Conservation (phyloP, 768 basidiomycete species). For the Leccinellum rugosiceps region DNA sequence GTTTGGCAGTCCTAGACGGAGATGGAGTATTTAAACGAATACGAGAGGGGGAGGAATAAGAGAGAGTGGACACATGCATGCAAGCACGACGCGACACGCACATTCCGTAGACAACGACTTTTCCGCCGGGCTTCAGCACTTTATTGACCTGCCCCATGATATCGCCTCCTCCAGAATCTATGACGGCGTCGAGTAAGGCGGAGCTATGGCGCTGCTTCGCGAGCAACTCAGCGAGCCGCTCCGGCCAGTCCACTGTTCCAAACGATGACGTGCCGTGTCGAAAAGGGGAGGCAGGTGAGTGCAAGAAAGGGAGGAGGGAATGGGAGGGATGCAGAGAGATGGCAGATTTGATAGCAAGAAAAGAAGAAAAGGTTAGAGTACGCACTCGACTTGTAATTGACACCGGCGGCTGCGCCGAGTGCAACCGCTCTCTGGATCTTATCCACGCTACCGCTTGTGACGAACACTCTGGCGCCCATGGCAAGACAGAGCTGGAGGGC, state of each 20-base stretch:
- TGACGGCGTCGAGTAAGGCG: slow-evolving; percentile 50
- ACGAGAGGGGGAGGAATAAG: not conserved
- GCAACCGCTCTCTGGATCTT: slow-evolving; percentile 66
- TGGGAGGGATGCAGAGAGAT: not conserved
- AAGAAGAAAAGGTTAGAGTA: not conserved
- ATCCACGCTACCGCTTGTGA: slow-evolving; percentile 66
- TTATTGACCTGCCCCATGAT: slow-evolving; percentile 50
- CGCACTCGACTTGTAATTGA: slow-evolving; percentile 66
- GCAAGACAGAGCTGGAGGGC: slow-evolving; percentile 76
- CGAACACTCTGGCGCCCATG: slow-evolving; percentile 75
- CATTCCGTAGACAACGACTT: slow-evolving; percentile 67
- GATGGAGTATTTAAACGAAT: slow-evolving; percentile 5
- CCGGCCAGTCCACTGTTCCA: slow-evolving; percentile 48
- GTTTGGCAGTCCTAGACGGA: slow-evolving; percentile 14
- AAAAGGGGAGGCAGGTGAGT: not conserved
- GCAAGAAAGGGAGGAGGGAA: too few species aligned
- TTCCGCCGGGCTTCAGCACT: slow-evolving; percentile 54
- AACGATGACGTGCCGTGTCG: not conserved
- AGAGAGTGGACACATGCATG: not conserved
- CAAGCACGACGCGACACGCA: slow-evolving; percentile 19
- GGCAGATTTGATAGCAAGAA: not conserved
- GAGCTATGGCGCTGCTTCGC: slow-evolving; percentile 25
- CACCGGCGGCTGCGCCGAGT: slow-evolving; percentile 76
- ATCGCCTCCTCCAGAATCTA: slow-evolving; percentile 70
- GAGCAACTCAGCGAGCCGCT: slow-evolving; percentile 43